Evolutionary conservation across 208 protist genomes (phyloP).

Genomic region (Leishmania braziliensis): DNA sequence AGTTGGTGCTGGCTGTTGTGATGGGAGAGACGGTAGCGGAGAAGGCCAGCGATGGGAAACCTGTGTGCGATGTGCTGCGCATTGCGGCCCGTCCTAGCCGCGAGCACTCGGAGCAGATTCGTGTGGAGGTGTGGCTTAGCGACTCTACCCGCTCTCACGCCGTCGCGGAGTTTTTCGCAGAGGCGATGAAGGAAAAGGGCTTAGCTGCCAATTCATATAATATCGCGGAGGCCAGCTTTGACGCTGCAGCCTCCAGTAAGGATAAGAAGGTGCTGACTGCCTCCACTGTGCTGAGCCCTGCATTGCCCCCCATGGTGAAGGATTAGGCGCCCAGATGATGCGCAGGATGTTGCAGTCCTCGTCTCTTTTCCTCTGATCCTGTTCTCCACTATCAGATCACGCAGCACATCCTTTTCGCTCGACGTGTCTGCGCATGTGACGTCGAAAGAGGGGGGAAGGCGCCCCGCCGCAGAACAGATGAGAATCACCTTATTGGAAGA

Average conservation of each 20-base stretch:
- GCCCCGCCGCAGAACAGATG: background rate
- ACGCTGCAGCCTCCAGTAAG: constrained; percentile 37
- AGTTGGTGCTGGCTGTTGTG: constrained; percentile 69
- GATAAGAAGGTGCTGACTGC: constrained; percentile 15
- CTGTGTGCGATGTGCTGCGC: constrained; percentile 87
- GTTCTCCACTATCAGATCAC: background rate
- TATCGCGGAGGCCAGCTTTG: constrained; percentile 69
- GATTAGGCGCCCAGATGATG: background rate
- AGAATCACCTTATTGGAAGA: background rate
- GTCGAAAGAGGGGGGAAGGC: background rate
- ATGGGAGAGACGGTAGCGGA: constrained; percentile 73
- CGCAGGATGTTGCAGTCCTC: background rate
- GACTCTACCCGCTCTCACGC: constrained; percentile 58
- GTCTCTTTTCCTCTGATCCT: background rate
- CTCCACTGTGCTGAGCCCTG: constrained; percentile 3
- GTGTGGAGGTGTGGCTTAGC: constrained; percentile 89
- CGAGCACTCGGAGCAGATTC: constrained; percentile 67
- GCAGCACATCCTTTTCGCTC: background rate
- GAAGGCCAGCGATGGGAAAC: constrained; percentile 52
- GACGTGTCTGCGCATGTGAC: background rate
- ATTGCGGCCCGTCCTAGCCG: constrained; percentile 68
- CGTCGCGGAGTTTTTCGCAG: constrained; percentile 52
- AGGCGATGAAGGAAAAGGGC: constrained; percentile 51
- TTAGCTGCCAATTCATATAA: constrained; percentile 50
- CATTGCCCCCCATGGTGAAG: constrained; percentile 7